These are phyloP conservation scores for Aspergillus campestris DNA, from an alignment of 495 filamentous ascomycete species.

Conservation along the genomic window DNA sequence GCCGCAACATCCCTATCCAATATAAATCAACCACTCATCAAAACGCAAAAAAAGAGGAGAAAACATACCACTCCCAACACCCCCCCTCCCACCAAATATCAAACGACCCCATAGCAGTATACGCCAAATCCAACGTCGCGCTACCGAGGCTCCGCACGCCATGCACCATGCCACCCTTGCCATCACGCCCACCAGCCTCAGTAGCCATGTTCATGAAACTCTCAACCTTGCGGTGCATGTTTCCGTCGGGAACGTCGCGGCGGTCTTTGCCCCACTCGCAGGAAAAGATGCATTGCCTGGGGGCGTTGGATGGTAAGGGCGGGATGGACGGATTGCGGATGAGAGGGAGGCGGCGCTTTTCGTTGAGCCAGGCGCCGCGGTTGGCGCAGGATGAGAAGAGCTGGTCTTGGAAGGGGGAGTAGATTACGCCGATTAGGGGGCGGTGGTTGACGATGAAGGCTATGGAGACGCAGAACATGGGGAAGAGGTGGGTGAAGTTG, in stretches of 20 bases:
- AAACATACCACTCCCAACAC: slow-evolving; percentile 47
- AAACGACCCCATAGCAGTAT: slow-evolving; percentile 48
- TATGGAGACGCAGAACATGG: slow-evolving; percentile 66
- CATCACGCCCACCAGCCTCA: slow-evolving; percentile 47
- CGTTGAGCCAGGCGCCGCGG: slow-evolving; percentile 58
- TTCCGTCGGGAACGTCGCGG: slow-evolving; percentile 50
- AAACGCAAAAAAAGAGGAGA: neutral
- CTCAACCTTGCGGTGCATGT: slow-evolving; percentile 57
- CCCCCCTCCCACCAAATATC: slow-evolving; percentile 54
- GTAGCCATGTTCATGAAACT: slow-evolving; percentile 64
- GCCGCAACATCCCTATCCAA: slow-evolving; percentile 44
- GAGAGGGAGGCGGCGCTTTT: slow-evolving; percentile 49
- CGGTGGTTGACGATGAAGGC: slow-evolving; percentile 47
- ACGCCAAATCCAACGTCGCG: slow-evolving; percentile 49
- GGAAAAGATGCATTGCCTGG: slow-evolving; percentile 55
- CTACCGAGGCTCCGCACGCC: slow-evolving; percentile 52
- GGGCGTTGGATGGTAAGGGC: slow-evolving; percentile 52
- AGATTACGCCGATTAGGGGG: slow-evolving; percentile 57
- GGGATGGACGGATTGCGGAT: slow-evolving; percentile 46
- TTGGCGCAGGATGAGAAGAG: slow-evolving; percentile 54
- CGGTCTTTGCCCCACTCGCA: slow-evolving; percentile 71
- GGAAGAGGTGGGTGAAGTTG: slow-evolving; percentile 65
- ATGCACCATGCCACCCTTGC: slow-evolving; percentile 58
- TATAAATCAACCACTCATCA: slow-evolving; percentile 2
- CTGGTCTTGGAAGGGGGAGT: slow-evolving; percentile 55